A percentile compares a stretch with the other conserved stretches of the same genome.
Conservation (phyloP, 2,329 filamentous ascomycete species). For the Ophiostoma ulmi region DNA sequence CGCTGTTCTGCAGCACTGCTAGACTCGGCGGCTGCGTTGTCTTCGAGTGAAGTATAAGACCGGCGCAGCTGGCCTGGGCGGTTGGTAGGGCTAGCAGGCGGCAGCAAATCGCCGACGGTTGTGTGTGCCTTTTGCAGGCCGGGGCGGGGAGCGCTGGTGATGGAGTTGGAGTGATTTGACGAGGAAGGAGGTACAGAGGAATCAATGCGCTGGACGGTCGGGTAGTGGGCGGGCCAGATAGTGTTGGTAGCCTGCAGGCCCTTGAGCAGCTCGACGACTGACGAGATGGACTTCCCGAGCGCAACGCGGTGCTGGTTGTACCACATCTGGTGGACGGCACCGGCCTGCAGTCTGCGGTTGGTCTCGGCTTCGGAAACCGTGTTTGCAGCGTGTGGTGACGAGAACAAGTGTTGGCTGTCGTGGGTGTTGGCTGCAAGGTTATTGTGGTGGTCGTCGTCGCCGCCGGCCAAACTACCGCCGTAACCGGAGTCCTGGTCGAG, state of each 20-base stretch:
- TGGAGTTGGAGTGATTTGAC: constrained; percentile 35
- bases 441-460: constrained; percentile 37
- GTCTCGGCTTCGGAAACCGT: constrained; percentile 45
- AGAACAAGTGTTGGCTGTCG: constrained; percentile 43
- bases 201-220: constrained; percentile 66
- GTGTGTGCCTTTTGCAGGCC: constrained; percentile 60
- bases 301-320: constrained; percentile 89
- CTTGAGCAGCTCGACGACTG: constrained; percentile 77
- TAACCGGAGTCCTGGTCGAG: constrained; percentile 90
- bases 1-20: constrained; percentile 65
- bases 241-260: constrained; percentile 81
- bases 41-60: constrained; percentile 66
- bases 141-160: constrained; percentile 44
- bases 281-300: constrained; percentile 80
- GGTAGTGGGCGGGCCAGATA: constrained; percentile 92
- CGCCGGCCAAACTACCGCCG: constrained; percentile 69
- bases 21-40: constrained; percentile 60
- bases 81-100: background rate
- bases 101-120: constrained; percentile 44
- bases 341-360: constrained; percentile 65
- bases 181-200: constrained; percentile 37
- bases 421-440: constrained; percentile 38
- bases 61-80: constrained; percentile 34
- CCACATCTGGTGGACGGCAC: constrained; percentile 85
- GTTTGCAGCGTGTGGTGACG: constrained; percentile 33